phyloP scores from a whole-genome alignment of 2,329 filamentous ascomycete species.

The Dothistroma septosporum region DNA sequence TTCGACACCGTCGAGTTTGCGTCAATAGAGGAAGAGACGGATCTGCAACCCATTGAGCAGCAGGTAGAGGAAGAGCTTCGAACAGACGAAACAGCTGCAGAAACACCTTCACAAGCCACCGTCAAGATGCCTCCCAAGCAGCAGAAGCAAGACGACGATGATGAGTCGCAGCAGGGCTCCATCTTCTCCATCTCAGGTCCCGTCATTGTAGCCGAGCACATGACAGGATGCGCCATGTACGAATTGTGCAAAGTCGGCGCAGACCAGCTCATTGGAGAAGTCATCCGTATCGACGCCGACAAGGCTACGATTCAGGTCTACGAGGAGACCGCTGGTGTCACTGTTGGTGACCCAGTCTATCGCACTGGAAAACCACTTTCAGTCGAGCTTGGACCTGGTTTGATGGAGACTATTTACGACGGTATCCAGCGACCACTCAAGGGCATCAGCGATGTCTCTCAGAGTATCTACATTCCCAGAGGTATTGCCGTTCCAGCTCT shows the following conservation, averaged over 20 bases:
- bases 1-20: constrained; percentile 7
- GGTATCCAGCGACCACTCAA: constrained; percentile 94
- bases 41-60: constrained; percentile 8
- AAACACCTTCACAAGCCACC: constrained; percentile 11
- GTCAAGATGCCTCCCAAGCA: constrained; percentile 27
- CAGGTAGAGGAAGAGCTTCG: constrained; percentile 14
- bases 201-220: constrained; percentile 94
- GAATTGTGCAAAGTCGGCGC: constrained; percentile 93
- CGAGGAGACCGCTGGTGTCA: constrained; percentile 97
- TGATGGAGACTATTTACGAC: constrained; percentile 99
- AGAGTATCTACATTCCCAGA: constrained; percentile 96
- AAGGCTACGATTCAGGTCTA: constrained; percentile 98
- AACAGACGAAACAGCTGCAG: constrained; percentile 8
- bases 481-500: constrained; percentile 84
- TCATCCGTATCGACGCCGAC: constrained; percentile 94
- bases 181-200: constrained; percentile 76
- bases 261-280: constrained; percentile 88
- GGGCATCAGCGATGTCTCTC: constrained; percentile 69
- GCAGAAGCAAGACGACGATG: constrained; percentile 41
- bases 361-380: constrained; percentile 94
- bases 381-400: constrained; percentile 91
- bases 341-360: constrained; percentile 85
- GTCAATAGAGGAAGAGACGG: constrained; percentile 13
- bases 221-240: constrained; percentile 99
- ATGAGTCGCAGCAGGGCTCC: constrained; percentile 57